Conservation (phyloP, 805 yeast genomes). For the Metschnikowia proteae region DNA sequence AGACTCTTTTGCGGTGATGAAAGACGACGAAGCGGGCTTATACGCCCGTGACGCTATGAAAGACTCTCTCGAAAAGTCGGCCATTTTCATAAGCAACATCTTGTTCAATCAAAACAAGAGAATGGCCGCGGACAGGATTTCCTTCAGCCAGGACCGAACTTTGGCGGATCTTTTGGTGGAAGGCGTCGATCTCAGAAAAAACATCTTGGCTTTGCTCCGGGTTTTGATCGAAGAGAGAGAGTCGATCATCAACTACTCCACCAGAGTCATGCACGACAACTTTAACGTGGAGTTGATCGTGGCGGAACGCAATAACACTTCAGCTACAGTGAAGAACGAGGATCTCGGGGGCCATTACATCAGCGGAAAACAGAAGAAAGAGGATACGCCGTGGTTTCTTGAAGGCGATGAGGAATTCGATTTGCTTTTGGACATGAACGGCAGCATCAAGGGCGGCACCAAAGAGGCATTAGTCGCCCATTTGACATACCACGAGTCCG, state of each 20-base stretch:
- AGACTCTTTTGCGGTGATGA: slow-evolving; percentile 63
- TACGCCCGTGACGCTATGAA: slow-evolving; percentile 37
- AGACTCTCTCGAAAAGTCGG: slow-evolving; percentile 46
- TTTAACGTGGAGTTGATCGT: slow-evolving; percentile 56
- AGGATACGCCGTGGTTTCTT: slow-evolving; percentile 65
- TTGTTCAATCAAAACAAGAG: slow-evolving; percentile 46
- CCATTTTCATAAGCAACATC: slow-evolving; percentile 44
- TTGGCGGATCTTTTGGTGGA: slow-evolving; percentile 37
- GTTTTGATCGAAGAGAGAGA: slow-evolving; percentile 70
- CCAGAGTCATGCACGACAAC: slow-evolving; percentile 74
- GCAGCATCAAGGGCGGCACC: slow-evolving; percentile 79
- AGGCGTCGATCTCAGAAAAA: slow-evolving; percentile 31
- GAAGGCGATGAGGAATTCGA: slow-evolving; percentile 63
- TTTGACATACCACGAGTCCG: slow-evolving; percentile 66
- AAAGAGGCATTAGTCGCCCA: slow-evolving; percentile 73
- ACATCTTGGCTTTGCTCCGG: slow-evolving; percentile 42
- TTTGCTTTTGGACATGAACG: slow-evolving; percentile 57
- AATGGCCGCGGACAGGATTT: slow-evolving; percentile 29
- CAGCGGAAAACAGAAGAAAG: slow-evolving; percentile 33
- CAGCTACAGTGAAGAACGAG: slow-evolving; percentile 35
- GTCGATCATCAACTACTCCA: slow-evolving; percentile 64
- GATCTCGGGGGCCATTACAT: slow-evolving; percentile 30
- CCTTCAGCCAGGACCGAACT: slow-evolving; percentile 37
- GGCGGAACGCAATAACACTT: slow-evolving; percentile 43
- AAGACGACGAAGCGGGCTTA: slow-evolving; percentile 48